phyloP scores from a whole-genome alignment of 805 yeast species.

The Jamesozyma rosinii region DNA sequence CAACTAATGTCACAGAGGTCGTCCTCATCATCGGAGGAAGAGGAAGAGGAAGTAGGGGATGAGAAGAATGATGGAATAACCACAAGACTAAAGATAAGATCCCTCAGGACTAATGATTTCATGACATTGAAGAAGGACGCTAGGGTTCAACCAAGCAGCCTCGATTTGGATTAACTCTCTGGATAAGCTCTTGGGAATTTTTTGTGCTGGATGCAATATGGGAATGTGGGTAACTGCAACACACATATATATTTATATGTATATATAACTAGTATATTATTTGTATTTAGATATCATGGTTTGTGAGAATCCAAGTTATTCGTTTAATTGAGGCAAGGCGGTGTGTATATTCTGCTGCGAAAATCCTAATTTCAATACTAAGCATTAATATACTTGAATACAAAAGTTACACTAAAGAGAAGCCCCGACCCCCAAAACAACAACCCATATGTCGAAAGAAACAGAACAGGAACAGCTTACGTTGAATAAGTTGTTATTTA shows the following conservation, averaged over 20 bases:
- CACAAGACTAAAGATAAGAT: constrained; percentile 42
- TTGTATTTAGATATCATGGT: no score
- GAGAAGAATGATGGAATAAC: no score
- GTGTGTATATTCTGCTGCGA: no score
- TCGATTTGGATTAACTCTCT: constrained; percentile 3
- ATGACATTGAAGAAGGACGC: constrained; percentile 27
- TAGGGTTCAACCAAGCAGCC: constrained; percentile 17
- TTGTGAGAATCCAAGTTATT: no score
- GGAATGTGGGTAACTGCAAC: not conserved
- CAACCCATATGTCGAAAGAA: constrained; percentile 4
- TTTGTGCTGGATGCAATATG: not conserved
- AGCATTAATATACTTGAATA: no score
- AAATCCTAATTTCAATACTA: no score
- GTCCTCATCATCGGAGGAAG: not conserved
- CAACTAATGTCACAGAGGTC: constrained; percentile 26
- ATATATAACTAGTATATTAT: not conserved
- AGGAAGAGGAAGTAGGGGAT: constrained; percentile 6
- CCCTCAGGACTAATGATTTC: constrained; percentile 58
- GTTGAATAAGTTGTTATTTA: constrained; percentile 35
- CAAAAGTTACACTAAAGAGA: not conserved
- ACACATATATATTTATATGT: not conserved
- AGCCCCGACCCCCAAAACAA: no score
- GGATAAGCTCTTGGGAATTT: no score
- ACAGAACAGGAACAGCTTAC: not conserved
- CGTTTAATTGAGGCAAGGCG: no score